Evolutionary conservation across 2,329 filamentous ascomycete genomes (phyloP).

Genomic region (Huntiella savannae): DNA sequence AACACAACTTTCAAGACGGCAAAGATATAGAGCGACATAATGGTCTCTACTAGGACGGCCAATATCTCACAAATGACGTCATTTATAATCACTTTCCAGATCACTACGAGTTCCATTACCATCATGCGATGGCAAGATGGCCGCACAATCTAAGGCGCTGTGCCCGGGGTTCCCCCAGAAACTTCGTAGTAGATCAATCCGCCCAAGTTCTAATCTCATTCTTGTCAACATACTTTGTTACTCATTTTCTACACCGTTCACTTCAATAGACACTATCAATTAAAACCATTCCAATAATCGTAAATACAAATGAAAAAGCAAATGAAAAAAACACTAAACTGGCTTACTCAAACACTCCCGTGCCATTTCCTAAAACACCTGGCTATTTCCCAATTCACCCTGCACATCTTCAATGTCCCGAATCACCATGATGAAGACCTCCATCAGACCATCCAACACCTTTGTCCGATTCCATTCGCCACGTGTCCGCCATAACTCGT

Average conservation of each 20-base stretch:
- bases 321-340: background rate
- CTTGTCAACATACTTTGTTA: constrained; percentile 16
- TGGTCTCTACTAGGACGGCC: too few species aligned
- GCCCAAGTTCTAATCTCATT: constrained; percentile 15
- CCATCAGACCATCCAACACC: constrained; percentile 43
- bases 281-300: background rate
- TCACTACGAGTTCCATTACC: too few species aligned
- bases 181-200: constrained; percentile 11
- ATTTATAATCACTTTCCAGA: too few species aligned
- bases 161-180: constrained; percentile 4
- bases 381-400: constrained; percentile 25
- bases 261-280: too few species aligned
- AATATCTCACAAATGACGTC: background rate
- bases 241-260: background rate
- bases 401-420: constrained; percentile 43
- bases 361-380: constrained; percentile 13
- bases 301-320: background rate
- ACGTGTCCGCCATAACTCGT: constrained; percentile 63
- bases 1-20: too few species aligned
- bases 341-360: too few species aligned
- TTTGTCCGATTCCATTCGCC: constrained; percentile 67
- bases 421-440: constrained; percentile 59
- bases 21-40: too few species aligned
- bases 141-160: constrained; percentile 9
- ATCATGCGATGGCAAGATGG: constrained; percentile 7